Evolutionary conservation across 1,284 basidiomycete genomes (phyloP).

Genomic region (Cryptococcus hybrid): DNA sequence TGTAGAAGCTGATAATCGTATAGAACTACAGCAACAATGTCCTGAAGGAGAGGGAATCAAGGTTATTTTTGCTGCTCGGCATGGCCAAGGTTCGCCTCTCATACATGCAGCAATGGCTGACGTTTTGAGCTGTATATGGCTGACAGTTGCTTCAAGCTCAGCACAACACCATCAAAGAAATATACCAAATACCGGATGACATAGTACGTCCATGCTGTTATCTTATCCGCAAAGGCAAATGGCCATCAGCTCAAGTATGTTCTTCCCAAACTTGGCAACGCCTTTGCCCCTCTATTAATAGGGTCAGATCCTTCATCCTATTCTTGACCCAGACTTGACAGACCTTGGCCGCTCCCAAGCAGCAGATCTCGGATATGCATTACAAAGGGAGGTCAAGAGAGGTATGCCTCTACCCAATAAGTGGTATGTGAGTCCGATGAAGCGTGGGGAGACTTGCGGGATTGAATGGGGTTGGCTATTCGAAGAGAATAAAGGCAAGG

Average conservation of each 20-base stretch:
- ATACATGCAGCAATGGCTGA: neutral
- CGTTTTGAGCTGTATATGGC: neutral
- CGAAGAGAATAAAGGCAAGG: neutral
- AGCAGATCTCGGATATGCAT: slow-evolving; percentile 11
- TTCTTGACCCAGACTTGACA: slow-evolving; percentile 30
- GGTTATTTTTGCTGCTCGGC: slow-evolving; percentile 33
- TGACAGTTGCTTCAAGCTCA: slow-evolving; percentile 15
- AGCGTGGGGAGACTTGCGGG: slow-evolving; percentile 31
- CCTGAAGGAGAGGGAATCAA: slow-evolving; percentile 24
- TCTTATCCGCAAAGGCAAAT: neutral
- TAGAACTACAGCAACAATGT: slow-evolving; percentile 19
- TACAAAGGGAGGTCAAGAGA: slow-evolving; percentile 16
- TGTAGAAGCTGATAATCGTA: neutral
- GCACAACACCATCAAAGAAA: slow-evolving; percentile 28
- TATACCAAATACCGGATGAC: slow-evolving; percentile 17
- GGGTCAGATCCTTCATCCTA: slow-evolving; percentile 20
- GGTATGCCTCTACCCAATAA: slow-evolving; percentile 34
- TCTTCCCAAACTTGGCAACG: neutral
- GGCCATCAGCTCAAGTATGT: neutral
- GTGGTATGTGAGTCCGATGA: slow-evolving; percentile 32
- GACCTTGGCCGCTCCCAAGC: slow-evolving; percentile 25
- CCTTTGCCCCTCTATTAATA: neutral
- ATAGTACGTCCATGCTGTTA: slow-evolving; percentile 1
- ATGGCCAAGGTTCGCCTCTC: slow-evolving; percentile 29
- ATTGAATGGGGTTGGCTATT: slow-evolving; percentile 35